Base-by-base conservation (phyloP, 495 filamentous ascomycete genomes). In the Podospora anserina region DNA sequence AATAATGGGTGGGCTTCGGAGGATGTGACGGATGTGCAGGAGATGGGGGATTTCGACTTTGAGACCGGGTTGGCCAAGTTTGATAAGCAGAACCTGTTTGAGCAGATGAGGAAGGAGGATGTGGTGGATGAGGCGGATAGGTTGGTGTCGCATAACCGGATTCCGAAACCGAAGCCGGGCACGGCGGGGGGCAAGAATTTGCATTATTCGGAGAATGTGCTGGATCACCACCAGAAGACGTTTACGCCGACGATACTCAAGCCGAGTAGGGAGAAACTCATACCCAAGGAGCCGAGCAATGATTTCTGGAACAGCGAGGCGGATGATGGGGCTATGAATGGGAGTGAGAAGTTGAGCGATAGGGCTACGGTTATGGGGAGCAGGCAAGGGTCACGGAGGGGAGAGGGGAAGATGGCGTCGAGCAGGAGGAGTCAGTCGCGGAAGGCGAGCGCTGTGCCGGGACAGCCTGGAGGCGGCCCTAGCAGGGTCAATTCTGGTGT, bases 1-100 rank as follows among this genome's bases (percentile, higher is more conserved):
- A 96, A 91, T 20, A 96, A 91, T 79, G 95, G 93, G 15, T 99
- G 95, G 95, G 93, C 92, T 54, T 97, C 94, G 0, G 95, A 96
- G 76, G 94, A 97, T 78, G 93, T 93, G 27, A 96, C 93, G 2
- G 95, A 99, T 78, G 93, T 97, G n/a, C 94, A 97, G 78, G 94
- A 94, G 74, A 84, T 92, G 79, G 91, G 90, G 1, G 94, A 98
- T 68, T 98, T 97, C 69, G 94, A 98, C 79, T 97, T 98, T 71
- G 86, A 90, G 70, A 89, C 87, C 26, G 92, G 92, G 69, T 82
- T 97, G 15, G 92, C 91, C 19, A 95, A 95, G 71, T 99, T 99
- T 70, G 94, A 99, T 78, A 99, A 99, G 81, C 85, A 89, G 23
- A 85, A 86, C 7, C 85, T 98, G 11, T 98, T 98, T 75, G 90